phyloP scores from a whole-genome alignment of 164 flowering plant species.

The Litsea cubeba region DNA sequence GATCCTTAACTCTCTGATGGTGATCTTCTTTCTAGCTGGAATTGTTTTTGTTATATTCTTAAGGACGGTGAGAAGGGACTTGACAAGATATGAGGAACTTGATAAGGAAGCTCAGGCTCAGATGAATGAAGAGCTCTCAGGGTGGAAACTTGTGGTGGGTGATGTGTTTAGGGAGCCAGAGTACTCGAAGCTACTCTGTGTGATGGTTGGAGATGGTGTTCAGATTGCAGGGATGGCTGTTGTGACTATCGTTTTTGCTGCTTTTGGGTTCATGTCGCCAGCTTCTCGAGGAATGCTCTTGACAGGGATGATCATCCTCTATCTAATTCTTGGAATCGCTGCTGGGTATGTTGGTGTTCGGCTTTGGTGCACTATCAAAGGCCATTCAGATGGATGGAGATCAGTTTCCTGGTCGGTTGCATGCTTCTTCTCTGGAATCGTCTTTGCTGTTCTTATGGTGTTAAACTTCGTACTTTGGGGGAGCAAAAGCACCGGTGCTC shows the following conservation, averaged over 20 bases:
- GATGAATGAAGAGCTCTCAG: slow-evolving; percentile 72
- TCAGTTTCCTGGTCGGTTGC: slow-evolving; percentile 34
- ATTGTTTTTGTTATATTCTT: slow-evolving; percentile 53
- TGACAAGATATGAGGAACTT: slow-evolving; percentile 48
- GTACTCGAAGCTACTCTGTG: slow-evolving; percentile 27
- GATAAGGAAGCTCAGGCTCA: slow-evolving; percentile 71
- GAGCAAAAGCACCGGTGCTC: slow-evolving; percentile 40
- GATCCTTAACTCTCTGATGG: slow-evolving; percentile 55
- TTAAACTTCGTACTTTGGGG: slow-evolving; percentile 38
- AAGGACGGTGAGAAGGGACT: slow-evolving; percentile 36
- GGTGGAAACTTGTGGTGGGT: slow-evolving; percentile 72
- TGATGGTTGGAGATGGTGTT: slow-evolving; percentile 39
- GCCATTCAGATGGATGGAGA: slow-evolving; percentile 34
- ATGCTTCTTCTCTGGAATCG: slow-evolving; percentile 38
- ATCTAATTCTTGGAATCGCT: slow-evolving; percentile 34
- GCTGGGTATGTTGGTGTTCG: slow-evolving; percentile 39
- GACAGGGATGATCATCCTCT: slow-evolving; percentile 34
- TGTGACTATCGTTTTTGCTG: slow-evolving; percentile 37
- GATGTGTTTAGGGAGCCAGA: slow-evolving; percentile 55
- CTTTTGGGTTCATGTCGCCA: slow-evolving; percentile 42
- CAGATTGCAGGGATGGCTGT: slow-evolving; percentile 40
- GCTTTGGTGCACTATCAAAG: slow-evolving; percentile 36
- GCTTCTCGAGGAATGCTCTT: slow-evolving; percentile 40
- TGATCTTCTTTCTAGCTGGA: slow-evolving; percentile 49
- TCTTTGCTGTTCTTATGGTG: slow-evolving; percentile 23